Base-by-base conservation (phyloP, 179 eudicot genomes). In the Pouteria campechiana region DNA sequence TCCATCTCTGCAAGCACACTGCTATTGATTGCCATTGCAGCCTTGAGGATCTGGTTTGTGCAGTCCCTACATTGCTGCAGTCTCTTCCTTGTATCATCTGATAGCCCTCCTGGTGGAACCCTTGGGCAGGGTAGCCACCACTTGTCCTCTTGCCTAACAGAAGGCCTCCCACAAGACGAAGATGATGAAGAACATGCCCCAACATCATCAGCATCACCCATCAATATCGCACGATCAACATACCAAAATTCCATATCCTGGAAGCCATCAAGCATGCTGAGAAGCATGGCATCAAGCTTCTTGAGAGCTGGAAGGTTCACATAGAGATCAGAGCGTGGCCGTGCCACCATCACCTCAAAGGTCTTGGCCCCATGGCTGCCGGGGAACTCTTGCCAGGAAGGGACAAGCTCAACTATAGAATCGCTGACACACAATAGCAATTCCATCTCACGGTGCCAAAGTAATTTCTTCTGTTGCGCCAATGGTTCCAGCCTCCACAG, bases 101-200 rank as follows among this genome's bases (percentile, higher is more conserved):
- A 58, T 35, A 61, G 55, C 25, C 73, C 73, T 29, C 50, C 50
- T 17, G 52, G 52, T 2, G 73, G 68, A 17, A 67, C 73, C 16
- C 63, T 62, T 34, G 73, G 73, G 36, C 61, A 66, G 31, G 73
- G 73, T n/a, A 67, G 35, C 73, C 73, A 67, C 73, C 73, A 67
- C 22, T 67, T 67, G 37, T 67, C 73, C 23, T 61, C 73, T 52
- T 60, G 56, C 19, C 64, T 44, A 14, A 55, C 55, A 4, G 57
- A 35, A 54, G 62, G 68, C 39, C 46, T 56, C 21, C 68, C 37
- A 17, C 48, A 46, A 7, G 67, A 67, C 23, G 41, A 18, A 10
- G 68, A 52, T n/a, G n/a, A n/a, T 6, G 32, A 24, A 42, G 32
- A 13, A 16, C 7, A 17, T 20, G 44, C 44, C 13, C 14, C 44